Base-by-base conservation (phyloP, 305 asterid species). In the Solanum hybrid region DNA sequence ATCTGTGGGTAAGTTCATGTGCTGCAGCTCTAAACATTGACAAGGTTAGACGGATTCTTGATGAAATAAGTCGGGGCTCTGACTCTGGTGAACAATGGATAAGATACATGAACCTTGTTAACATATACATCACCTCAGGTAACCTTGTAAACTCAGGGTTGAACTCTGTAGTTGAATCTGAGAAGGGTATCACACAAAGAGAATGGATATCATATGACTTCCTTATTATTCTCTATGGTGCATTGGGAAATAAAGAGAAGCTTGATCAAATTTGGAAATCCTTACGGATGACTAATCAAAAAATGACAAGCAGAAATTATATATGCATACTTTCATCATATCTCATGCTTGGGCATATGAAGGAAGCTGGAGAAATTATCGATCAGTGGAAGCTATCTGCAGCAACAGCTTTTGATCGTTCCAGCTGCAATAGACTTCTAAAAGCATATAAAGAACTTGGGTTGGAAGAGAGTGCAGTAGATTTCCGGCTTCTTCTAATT, bases 141-240 rank as follows among this genome's bases (percentile, higher is more conserved):
- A 93, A 94, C 73, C 93, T 95, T 24, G 92, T 92, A 76, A 94
- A 93, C 91, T 91, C 96, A 17, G 94, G 91, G 84, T 90, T 46
- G 46, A 86, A 91, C 91, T 88, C 96, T 46, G 38, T 95, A 72
- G 95, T 95, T 86, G 98, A 95, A 90, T 95, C 91, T 78, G 95
- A 94, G 91, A 94, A 95, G 94, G 94, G 91, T 72, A 88, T 92
- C 13, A 95, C 97, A 2, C 98, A 94, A 89, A 95, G 98, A 91
- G 98, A 97, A 85, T 91, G 97, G 94, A 94, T 97, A 91, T 93
- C 98, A 26, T 97, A 95, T 34, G 99, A 95, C 91, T 95, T 97
- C 88, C 98, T 96, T 85, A 79, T 97, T 13, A 93, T 96, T 89
- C 92, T 96, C 24, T 94, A 92, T 42, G 98, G 98, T 37, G 98